Percentiles rank a stretch among this genome's conserved stretches.
These are phyloP conservation scores for Elasticomyces elasticus DNA, from an alignment of 495 filamentous ascomycete genomes.

Conservation along the genomic window DNA sequence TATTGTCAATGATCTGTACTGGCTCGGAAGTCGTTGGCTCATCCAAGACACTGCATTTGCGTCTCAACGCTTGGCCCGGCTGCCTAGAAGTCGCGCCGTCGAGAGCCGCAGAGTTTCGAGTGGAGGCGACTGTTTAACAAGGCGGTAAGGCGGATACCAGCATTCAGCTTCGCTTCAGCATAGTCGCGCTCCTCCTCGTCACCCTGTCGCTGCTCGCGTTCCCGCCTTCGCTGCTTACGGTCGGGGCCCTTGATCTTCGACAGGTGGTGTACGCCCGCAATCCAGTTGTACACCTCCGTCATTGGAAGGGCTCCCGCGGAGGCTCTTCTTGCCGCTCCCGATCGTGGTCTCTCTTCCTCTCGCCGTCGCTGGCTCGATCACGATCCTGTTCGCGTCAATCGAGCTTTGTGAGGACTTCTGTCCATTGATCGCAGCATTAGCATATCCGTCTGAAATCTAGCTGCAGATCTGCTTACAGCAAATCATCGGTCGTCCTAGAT, in stretches of 20 bases:
- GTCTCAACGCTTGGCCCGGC: constrained; percentile 2
- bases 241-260: constrained; percentile 13
- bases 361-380: constrained; percentile 12
- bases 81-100: background rate
- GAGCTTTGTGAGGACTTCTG: too few species aligned
- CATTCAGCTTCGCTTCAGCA: constrained; percentile 5
- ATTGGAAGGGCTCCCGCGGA: background rate
- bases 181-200: constrained; percentile 7
- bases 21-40: constrained; percentile 18
- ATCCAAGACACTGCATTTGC: constrained; percentile 18
- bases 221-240: constrained; percentile 17
- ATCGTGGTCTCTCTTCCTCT: constrained; percentile 19
- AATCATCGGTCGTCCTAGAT: too few species aligned
- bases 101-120: constrained; percentile 3
- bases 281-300: constrained; percentile 21
- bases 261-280: background rate
- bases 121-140: background rate
- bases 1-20: constrained; percentile 23
- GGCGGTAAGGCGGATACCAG: constrained; percentile 3
- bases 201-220: constrained; percentile 21
- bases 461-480: too few species aligned
- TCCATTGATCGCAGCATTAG: too few species aligned
- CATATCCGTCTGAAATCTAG: too few species aligned
- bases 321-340: constrained; percentile 20
- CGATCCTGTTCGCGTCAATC: constrained; percentile 1